Base-by-base conservation (phyloP, 1,284 basidiomycete species). In the Bjerkandera adusta region DNA sequence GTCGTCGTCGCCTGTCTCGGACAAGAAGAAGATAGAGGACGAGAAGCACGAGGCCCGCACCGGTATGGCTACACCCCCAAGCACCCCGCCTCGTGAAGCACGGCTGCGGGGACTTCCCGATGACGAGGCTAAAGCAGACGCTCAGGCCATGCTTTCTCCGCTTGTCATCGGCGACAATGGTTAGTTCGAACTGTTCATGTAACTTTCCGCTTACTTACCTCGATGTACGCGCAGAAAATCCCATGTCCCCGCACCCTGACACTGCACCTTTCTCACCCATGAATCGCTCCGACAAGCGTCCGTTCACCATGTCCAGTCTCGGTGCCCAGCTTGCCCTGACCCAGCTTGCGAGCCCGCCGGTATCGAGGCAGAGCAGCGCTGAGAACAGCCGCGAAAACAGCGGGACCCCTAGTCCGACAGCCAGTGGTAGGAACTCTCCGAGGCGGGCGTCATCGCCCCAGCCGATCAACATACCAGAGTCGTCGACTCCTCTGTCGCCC, bases 31-130 rank as follows among this genome's bases (percentile, higher is more conserved):
- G 26, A 44, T 44, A 30, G 34, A 49, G 3, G 43, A 46, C 36
- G 47, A 45, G 45, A 18, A 41, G 25, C 44, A 25, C 12, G 27
- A 11, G 39, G 29, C 12, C 12, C 32, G 15, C 16, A 41, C 20
- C 20, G 46, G 48, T 2, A 32, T 52, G 25, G 52, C 40, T 30
- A 56, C 54, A 41, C 52, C 52, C 12, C 52, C 49, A 13, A 49
- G 47, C 29, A 56, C 52, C 26, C 51, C 54, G 25, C 51, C 54
- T 2, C 24, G 43, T 16, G 45, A 50, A 45, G 24, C 24, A 43
- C 33, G 26, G 22, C 21, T 35, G 24, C 33, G 46, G 33, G 39
- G 35, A 12, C 38, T 43, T n/a, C 38, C 49, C 3, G 39, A 42
- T 21, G 26, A 36, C 10, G 32, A 47, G 45, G 22, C 36, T 25